phyloP scores from a whole-genome alignment of 331 rosid species.

The Pyracantha coccinea region DNA sequence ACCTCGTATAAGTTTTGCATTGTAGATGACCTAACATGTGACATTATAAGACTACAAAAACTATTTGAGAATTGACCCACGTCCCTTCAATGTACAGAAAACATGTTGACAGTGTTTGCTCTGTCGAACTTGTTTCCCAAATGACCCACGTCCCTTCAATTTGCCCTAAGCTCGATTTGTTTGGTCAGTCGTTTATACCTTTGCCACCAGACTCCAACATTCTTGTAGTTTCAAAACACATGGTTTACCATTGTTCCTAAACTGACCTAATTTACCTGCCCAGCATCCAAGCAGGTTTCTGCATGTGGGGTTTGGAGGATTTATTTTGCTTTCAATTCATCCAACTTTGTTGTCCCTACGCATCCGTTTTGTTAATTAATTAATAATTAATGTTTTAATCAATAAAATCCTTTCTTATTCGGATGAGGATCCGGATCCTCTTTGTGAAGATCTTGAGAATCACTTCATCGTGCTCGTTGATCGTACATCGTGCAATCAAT shows the following conservation, averaged over 20 bases:
- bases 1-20: too few relatives aligned
- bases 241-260: not conserved
- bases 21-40: too few relatives aligned
- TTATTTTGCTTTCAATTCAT: not conserved
- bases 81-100: not conserved
- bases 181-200: not conserved
- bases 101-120: not conserved
- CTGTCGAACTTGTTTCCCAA: not conserved
- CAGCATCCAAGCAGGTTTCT: not conserved
- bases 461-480: too few relatives aligned
- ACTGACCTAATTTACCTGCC: not conserved
- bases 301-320: conserved; percentile 1
- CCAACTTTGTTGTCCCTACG: not conserved
- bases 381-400: not conserved
- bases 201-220: not conserved
- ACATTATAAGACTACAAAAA: too few relatives aligned
- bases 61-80: not conserved
- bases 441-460: too few relatives aligned
- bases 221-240: not conserved
- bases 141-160: not conserved
- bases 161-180: conserved; percentile 1
- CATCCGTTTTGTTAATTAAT: not conserved
- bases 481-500: too few relatives aligned
- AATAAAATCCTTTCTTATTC: too few relatives aligned
- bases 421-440: too few relatives aligned